These are phyloP conservation scores for Casuarina cunninghamiana DNA, from an alignment of 306 rosid species.

Conservation along the genomic window DNA sequence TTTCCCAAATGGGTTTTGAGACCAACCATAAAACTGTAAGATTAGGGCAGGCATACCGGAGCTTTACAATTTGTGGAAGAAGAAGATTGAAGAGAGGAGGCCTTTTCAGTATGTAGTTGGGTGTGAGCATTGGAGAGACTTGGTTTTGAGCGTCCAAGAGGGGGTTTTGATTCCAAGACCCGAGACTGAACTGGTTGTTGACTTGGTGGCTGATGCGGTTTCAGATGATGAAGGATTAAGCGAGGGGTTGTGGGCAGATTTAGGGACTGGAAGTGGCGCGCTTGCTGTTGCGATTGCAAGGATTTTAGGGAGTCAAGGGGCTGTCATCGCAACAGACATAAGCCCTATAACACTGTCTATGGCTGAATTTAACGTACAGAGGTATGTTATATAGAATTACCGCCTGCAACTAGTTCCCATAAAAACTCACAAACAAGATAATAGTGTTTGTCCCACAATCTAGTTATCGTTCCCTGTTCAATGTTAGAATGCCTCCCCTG, in stretches of 20 bases:
- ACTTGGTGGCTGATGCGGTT: slow-evolving; percentile 56
- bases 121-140: slow-evolving; percentile 94
- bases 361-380: slow-evolving; percentile 71
- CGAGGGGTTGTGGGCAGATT: slow-evolving; percentile 81
- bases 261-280: slow-evolving; percentile 95
- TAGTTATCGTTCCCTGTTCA: not conserved
- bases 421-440: not conserved
- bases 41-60: slow-evolving; percentile 52
- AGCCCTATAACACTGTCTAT: slow-evolving; percentile 59
- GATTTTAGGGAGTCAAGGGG: slow-evolving; percentile 48
- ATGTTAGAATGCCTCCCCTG: not conserved
- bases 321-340: slow-evolving; percentile 71
- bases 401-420: not conserved
- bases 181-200: slow-evolving; percentile 70
- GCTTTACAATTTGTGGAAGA: slow-evolving; percentile 71
- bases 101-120: slow-evolving; percentile 93
- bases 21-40: slow-evolving; percentile 23
- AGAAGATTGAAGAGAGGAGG: slow-evolving; percentile 65
- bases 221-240: slow-evolving; percentile 48
- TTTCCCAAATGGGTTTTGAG: slow-evolving; percentile 20
- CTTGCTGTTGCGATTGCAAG: slow-evolving; percentile 68
- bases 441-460: not conserved
- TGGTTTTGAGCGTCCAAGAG: slow-evolving; percentile 80
- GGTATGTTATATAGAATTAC: slow-evolving; percentile 40
- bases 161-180: slow-evolving; percentile 94